Evolutionary conservation across 139 green algal species (phyloP).

Genomic region (Zygnema circumcarinatum): DNA sequence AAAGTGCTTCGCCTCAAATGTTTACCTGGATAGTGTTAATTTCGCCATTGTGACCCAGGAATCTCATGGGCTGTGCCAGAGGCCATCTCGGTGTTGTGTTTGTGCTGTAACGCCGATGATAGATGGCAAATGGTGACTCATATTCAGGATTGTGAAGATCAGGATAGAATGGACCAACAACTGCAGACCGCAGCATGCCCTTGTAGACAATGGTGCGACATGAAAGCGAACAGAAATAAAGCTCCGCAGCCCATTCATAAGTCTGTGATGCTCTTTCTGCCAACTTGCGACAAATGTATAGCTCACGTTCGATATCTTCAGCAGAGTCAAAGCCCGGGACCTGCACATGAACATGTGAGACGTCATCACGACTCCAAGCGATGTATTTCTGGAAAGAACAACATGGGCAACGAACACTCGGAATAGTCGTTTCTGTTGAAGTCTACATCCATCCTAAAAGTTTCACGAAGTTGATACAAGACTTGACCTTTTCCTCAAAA

Average conservation of each 20-base stretch:
- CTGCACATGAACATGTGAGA: slow-evolving; percentile 30
- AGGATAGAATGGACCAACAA: slow-evolving; percentile 87
- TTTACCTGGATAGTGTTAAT: slow-evolving; percentile 96
- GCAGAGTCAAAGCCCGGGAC: slow-evolving; percentile 63
- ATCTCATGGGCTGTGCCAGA: slow-evolving; percentile 96
- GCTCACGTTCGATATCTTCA: slow-evolving; percentile 91
- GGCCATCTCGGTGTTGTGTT: slow-evolving; percentile 99
- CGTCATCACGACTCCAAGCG: no score
- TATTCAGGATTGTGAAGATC: slow-evolving; percentile 89
- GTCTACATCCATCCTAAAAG: no score
- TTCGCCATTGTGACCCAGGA: slow-evolving; percentile 99
- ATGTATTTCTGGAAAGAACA: no score
- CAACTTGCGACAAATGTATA: slow-evolving; percentile 94
- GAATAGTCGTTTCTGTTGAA: no score
- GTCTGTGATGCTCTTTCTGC: slow-evolving; percentile 79
- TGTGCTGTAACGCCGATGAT: slow-evolving; percentile 98
- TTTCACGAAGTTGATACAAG: no score
- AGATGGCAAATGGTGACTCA: slow-evolving; percentile 92
- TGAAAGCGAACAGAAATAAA: slow-evolving; percentile 92
- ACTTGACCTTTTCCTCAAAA: no score
- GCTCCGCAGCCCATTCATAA: slow-evolving; percentile 62
- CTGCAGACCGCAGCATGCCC: slow-evolving; percentile 89
- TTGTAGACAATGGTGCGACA: slow-evolving; percentile 97
- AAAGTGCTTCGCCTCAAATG: no score
- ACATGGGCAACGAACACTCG: no score